phyloP scores from a whole-genome alignment of 2,329 filamentous ascomycete genomes.

The Xylariaceae sp. region DNA sequence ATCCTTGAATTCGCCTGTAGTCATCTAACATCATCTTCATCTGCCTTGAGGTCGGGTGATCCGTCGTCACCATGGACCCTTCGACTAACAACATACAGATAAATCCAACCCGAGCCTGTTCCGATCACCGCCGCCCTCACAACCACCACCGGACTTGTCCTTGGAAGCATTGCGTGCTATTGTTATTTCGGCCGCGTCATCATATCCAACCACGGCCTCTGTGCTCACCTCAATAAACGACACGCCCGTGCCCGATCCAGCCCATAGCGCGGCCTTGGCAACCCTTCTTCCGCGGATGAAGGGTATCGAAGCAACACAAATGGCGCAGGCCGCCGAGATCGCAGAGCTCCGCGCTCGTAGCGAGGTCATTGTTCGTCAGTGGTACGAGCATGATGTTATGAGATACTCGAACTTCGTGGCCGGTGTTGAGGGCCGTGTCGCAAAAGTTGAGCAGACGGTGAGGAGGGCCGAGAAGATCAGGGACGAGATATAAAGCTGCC shows the following conservation, averaged over 20 bases:
- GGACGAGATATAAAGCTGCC: constrained; percentile 39
- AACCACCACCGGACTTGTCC: constrained; percentile 50
- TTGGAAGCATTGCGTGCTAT: constrained; percentile 48
- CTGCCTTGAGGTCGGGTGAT: neutral
- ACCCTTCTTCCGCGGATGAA: constrained; percentile 57
- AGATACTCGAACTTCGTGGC: constrained; percentile 64
- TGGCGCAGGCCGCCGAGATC: constrained; percentile 57
- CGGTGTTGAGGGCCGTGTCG: constrained; percentile 63
- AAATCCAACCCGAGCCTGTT: constrained; percentile 52
- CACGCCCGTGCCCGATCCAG: constrained; percentile 51
- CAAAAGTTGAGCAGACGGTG: constrained; percentile 59
- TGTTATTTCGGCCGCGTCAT: constrained; percentile 51
- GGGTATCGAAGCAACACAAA: constrained; percentile 54
- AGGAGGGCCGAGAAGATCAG: constrained; percentile 57
- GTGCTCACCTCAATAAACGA: constrained; percentile 53
- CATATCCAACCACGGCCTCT: constrained; percentile 52
- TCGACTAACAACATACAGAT: constrained; percentile 36
- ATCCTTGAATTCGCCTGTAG: neutral
- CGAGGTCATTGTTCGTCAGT: constrained; percentile 57
- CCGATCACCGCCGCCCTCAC: constrained; percentile 40
- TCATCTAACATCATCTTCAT: neutral
- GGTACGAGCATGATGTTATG: constrained; percentile 70
- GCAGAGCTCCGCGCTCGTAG: constrained; percentile 58
- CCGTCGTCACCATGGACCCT: neutral
- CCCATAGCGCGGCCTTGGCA: constrained; percentile 51